Evolutionary conservation across 139 green algal species (phyloP).

Genomic region (Chlorella sp.): DNA sequence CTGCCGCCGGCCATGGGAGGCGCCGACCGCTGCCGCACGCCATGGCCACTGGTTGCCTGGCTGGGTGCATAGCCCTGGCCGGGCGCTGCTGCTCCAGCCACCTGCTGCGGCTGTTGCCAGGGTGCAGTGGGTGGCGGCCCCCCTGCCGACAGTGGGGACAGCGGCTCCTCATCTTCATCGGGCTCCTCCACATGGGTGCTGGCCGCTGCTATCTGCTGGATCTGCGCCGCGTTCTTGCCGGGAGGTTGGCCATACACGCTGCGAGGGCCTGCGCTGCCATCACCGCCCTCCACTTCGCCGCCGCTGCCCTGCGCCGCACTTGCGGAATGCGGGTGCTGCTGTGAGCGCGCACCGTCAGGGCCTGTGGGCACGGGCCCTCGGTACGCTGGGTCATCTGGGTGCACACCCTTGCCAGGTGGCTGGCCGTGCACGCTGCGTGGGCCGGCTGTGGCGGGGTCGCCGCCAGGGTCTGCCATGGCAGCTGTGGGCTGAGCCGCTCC

Average conservation of each 20-base stretch:
- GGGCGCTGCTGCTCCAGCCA: not conserved
- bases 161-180: not conserved
- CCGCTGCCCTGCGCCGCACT: not conserved
- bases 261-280: not conserved
- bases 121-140: too few species aligned
- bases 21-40: not conserved
- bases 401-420: constrained; percentile 23
- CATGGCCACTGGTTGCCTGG: not conserved
- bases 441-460: not conserved
- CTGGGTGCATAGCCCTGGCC: not conserved
- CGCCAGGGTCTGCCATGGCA: not conserved
- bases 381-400: constrained; percentile 20
- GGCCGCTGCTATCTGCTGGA: not conserved
- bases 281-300: not conserved
- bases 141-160: too few species aligned
- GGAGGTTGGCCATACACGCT: constrained; percentile 11
- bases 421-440: constrained; percentile 19
- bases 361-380: not conserved
- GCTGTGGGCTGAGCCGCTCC: not conserved
- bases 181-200: too few species aligned
- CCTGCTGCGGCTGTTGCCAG: not conserved
- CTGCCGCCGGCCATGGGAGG: not conserved
- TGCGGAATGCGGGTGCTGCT: not conserved
- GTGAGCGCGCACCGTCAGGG: not conserved
- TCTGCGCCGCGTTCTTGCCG: constrained; percentile 1